These are phyloP conservation scores for Mycena indigotica DNA, from an alignment of 768 basidiomycete species.

Conservation along the genomic window DNA sequence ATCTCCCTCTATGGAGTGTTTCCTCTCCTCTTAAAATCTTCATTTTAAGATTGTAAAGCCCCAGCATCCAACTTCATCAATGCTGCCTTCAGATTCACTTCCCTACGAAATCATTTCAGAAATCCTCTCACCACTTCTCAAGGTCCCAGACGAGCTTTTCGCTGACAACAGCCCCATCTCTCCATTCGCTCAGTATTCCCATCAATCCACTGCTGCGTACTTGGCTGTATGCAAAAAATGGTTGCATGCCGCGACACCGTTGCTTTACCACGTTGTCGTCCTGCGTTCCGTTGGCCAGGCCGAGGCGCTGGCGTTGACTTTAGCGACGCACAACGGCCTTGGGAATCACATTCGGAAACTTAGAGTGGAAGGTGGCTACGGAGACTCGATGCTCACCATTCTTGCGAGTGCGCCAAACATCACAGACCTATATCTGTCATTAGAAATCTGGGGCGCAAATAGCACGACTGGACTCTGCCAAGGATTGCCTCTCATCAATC, in stretches of 20 bases:
- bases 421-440: neutral
- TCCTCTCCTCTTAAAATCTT: too few relatives aligned
- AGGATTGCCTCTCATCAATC: neutral
- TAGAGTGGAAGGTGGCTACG: neutral
- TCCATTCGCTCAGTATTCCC: neutral
- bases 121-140: neutral
- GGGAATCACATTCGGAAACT: neutral
- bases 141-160: neutral
- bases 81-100: neutral
- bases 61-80: too few relatives aligned
- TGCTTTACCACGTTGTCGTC: conserved; percentile 1
- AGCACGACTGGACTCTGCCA: neutral
- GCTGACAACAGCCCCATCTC: neutral
- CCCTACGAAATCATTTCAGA: conserved; percentile 2
- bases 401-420: neutral
- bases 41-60: too few relatives aligned
- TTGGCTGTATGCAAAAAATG: conserved; percentile 2
- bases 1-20: too few relatives aligned
- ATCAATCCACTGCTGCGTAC: neutral
- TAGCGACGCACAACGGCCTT: neutral
- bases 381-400: conserved; percentile 1
- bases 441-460: neutral
- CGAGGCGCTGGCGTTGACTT: neutral
- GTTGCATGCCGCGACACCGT: neutral
- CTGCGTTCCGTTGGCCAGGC: neutral